Percentiles rank a stretch among this genome's conserved stretches.
Evolutionary conservation across 306 rosid genomes (phyloP).

Genomic region (Malus sieversii): DNA sequence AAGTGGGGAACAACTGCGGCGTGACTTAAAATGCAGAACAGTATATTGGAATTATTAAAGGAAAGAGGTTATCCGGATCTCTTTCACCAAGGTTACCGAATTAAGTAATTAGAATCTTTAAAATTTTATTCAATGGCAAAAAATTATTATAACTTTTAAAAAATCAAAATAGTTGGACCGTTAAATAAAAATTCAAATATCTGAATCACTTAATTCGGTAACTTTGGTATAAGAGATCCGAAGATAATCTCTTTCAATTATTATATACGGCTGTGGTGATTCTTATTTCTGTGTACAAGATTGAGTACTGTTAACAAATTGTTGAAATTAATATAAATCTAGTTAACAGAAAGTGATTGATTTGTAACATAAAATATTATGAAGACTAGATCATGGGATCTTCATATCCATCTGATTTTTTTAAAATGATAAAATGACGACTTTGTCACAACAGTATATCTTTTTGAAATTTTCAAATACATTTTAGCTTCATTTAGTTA

Average conservation of each 20-base stretch:
- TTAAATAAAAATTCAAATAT: too few species aligned
- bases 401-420: not conserved
- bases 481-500: fast-evolving
- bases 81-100: fast-evolving
- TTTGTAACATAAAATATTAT: not conserved
- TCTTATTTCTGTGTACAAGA: not conserved
- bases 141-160: too few species aligned
- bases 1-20: not conserved
- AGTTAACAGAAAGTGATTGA: not conserved
- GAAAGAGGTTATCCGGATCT: too few species aligned
- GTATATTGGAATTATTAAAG: not conserved
- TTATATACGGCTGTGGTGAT: not conserved
- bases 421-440: fast-evolving
- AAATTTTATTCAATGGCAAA: too few species aligned
- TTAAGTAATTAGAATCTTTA: fast-evolving
- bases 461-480: fast-evolving
- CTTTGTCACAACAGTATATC: too few species aligned
- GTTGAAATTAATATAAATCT: not conserved
- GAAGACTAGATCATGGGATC: not conserved
- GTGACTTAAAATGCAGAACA: not conserved
- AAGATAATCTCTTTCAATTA: too few species aligned
- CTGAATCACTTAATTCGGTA: too few species aligned
- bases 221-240: fast-evolving
- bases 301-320: not conserved
- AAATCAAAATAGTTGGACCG: fast-evolving